Evolutionary conservation across 1,284 basidiomycete genomes (phyloP).

Genomic region (Rhodotorula sp.): DNA sequence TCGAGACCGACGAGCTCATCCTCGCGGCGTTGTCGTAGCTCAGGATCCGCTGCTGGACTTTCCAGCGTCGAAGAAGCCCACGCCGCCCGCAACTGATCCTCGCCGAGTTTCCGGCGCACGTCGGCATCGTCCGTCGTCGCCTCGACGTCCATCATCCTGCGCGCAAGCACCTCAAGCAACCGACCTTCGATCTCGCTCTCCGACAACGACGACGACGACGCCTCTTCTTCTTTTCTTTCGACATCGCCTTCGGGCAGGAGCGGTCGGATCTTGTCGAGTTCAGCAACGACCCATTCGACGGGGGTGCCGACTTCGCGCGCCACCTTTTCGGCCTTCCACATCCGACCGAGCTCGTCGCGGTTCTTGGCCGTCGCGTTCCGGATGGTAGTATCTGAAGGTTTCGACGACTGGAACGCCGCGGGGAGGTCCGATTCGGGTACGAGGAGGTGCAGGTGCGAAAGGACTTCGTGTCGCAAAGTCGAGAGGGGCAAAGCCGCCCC

Average conservation of each 20-base stretch:
- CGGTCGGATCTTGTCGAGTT: slow-evolving; percentile 46
- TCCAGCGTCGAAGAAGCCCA: background rate
- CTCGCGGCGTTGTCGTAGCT: slow-evolving; percentile 60
- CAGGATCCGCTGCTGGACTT: slow-evolving; percentile 44
- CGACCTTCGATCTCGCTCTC: slow-evolving; percentile 47
- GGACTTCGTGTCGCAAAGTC: slow-evolving; percentile 59
- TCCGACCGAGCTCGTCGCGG: slow-evolving; percentile 62
- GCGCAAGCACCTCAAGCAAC: slow-evolving; percentile 46
- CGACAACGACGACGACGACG: slow-evolving; percentile 67
- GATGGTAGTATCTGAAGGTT: slow-evolving; percentile 39
- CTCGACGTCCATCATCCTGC: slow-evolving; percentile 50
- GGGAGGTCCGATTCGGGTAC: slow-evolving; percentile 76
- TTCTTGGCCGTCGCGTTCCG: slow-evolving; percentile 39
- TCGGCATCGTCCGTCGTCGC: slow-evolving; percentile 54
- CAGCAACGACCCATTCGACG: slow-evolving; percentile 63
- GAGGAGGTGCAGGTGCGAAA: slow-evolving; percentile 72
- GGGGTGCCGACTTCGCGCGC: slow-evolving; percentile 84
- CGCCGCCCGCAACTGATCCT: slow-evolving; percentile 2
- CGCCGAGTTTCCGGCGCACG: slow-evolving; percentile 21
- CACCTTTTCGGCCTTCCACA: slow-evolving; percentile 80
- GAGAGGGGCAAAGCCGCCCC: background rate
- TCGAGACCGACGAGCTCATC: slow-evolving; percentile 67
- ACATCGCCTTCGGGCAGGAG: too few relatives aligned
- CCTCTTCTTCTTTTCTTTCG: slow-evolving; percentile 66
- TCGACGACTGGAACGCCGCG: slow-evolving; percentile 59